These are phyloP conservation scores for Solanum piurae DNA, from an alignment of 257 asterid genomes.

Conservation along the genomic window DNA sequence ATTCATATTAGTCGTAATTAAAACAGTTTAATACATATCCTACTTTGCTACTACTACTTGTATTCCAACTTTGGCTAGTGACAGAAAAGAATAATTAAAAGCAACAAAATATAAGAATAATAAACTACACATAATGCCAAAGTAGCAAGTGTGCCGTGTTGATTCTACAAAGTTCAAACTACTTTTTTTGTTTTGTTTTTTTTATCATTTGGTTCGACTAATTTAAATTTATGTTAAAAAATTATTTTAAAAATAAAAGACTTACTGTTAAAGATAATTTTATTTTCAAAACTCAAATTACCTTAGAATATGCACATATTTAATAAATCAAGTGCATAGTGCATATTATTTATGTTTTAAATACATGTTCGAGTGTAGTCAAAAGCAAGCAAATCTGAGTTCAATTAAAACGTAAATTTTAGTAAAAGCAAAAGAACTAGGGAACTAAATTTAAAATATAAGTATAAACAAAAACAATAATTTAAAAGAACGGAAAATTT, in stretches of 20 bases:
- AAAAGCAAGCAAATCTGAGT: not conserved
- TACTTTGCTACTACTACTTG: not conserved
- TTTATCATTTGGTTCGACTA: not conserved
- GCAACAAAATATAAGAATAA: not conserved
- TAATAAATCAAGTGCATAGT: not conserved
- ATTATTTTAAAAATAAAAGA: accelerated
- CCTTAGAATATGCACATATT: not conserved
- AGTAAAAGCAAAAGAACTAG: not conserved
- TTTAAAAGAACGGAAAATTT: not conserved
- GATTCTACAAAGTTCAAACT: not conserved
- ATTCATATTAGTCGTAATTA: not conserved
- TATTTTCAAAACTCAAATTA: not conserved
- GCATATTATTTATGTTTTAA: not conserved
- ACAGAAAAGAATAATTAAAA: not conserved
- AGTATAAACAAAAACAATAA: not conserved
- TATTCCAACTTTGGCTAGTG: not conserved
- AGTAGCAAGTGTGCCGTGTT: not conserved
- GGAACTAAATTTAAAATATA: not conserved
- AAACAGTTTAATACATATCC: not conserved
- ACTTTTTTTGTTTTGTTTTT: accelerated
- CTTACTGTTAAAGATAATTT: not conserved
- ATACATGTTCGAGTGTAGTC: not conserved
- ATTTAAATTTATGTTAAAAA: not conserved
- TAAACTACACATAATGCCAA: not conserved
- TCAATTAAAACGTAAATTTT: not conserved